Percentiles rank a stretch among this genome's conserved stretches.
Conservation (phyloP, 441 rosid genomes). For the Syzygium syzygioides region DNA sequence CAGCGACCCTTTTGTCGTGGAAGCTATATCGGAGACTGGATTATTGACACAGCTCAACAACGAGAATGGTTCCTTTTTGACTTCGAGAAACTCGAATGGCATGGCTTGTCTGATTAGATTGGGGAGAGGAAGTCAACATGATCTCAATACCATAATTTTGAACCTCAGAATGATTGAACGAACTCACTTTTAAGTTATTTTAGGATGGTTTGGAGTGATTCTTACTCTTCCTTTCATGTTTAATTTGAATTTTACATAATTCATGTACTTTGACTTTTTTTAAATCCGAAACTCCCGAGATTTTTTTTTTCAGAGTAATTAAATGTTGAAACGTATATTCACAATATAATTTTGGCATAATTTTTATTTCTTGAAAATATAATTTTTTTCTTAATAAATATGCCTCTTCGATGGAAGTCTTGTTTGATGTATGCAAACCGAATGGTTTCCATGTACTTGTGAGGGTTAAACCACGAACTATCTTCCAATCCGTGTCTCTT, state of each 20-base stretch:
- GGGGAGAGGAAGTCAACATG: too few relatives aligned
- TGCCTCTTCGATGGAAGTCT: background rate
- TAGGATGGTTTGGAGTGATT: background rate
- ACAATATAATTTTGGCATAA: background rate
- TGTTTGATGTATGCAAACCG: background rate
- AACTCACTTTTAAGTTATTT: background rate
- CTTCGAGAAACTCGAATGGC: background rate
- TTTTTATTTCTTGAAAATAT: background rate
- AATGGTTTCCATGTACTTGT: background rate
- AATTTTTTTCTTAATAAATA: background rate
- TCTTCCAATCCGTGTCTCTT: accelerated
- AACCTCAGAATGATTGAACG: background rate
- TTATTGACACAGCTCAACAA: background rate
- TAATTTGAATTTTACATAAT: too few relatives aligned
- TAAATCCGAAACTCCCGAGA: background rate
- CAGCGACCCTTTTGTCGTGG: background rate
- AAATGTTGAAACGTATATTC: background rate
- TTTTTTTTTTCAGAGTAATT: background rate
- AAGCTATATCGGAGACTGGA: too few relatives aligned
- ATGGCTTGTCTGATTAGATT: background rate
- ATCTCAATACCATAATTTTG: too few relatives aligned
- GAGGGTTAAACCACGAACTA: background rate
- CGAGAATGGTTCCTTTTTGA: background rate
- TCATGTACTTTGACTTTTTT: background rate
- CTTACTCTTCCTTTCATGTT: background rate